A percentile compares a stretch with the other conserved stretches of the same genome.
Evolutionary conservation across 805 yeast species (phyloP).

Genomic region (Ogataea polymorpha): DNA sequence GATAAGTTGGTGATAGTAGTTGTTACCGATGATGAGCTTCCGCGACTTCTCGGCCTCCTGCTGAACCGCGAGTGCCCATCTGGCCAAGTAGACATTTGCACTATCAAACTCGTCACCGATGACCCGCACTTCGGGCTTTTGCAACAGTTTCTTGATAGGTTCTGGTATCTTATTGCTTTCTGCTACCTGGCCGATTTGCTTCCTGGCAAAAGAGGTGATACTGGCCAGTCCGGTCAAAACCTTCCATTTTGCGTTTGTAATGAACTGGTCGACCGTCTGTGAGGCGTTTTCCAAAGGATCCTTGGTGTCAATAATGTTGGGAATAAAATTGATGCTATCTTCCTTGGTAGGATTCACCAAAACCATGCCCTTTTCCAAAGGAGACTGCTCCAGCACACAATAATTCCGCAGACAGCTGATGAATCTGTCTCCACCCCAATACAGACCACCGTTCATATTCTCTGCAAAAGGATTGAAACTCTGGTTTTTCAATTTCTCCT

Average conservation of each 20-base stretch:
- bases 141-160: conserved; percentile 54
- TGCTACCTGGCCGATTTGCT: conserved; percentile 58
- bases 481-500: conserved; percentile 56
- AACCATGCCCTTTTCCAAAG: conserved; percentile 67
- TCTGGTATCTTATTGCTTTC: conserved; percentile 46
- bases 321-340: conserved; percentile 59
- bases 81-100: conserved; percentile 87
- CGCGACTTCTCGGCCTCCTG: conserved; percentile 77
- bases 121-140: conserved; percentile 74
- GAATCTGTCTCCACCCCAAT: conserved; percentile 92
- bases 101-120: conserved; percentile 90
- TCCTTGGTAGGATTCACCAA: conserved; percentile 75
- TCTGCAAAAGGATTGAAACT: conserved; percentile 73
- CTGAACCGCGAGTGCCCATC: conserved; percentile 94
- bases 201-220: conserved; percentile 63
- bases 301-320: conserved; percentile 38
- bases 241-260: conserved; percentile 80
- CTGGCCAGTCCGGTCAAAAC: conserved; percentile 81
- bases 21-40: conserved; percentile 51
- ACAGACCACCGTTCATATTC: conserved; percentile 45
- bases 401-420: conserved; percentile 49
- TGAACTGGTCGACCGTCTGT: conserved; percentile 41
- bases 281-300: conserved; percentile 34
- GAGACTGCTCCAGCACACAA: conserved; percentile 64
- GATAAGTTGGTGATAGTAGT: conserved; percentile 53